Conservation (phyloP, 2,329 filamentous ascomycete species). For the Xylaria sp. region DNA sequence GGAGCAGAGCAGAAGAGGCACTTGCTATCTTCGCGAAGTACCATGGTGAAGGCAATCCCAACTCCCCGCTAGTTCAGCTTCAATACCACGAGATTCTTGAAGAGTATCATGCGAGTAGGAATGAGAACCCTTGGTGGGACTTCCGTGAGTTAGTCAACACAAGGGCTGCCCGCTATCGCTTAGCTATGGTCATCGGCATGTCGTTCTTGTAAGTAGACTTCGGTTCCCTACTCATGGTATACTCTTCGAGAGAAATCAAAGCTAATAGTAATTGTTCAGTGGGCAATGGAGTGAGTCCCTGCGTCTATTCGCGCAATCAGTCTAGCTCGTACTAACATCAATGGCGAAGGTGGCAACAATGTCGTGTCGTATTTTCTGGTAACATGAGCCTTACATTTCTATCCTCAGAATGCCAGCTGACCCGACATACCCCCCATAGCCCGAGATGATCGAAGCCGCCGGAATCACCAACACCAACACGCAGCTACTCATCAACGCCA, state of each 20-base stretch:
- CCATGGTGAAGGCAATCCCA: conserved; percentile 67
- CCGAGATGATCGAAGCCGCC: conserved; percentile 56
- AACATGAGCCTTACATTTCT: not conserved
- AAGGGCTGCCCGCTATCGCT: conserved; percentile 58
- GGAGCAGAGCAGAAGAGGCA: conserved; percentile 61
- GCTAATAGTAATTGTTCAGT: conserved; percentile 25
- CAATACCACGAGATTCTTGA: conserved; percentile 68
- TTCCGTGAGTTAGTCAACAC: conserved; percentile 65
- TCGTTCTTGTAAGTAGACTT: conserved; percentile 56
- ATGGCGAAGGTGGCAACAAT: conserved; percentile 53
- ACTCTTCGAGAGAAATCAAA: not conserved
- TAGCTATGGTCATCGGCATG: conserved; percentile 63
- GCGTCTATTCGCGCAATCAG: not conserved
- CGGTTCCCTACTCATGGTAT: not conserved
- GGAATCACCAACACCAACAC: conserved; percentile 55
- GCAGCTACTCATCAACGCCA: conserved; percentile 56
- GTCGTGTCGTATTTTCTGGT: conserved; percentile 57
- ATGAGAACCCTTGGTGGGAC: conserved; percentile 70
- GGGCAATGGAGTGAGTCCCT: conserved; percentile 55
- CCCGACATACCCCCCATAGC: conserved; percentile 40
- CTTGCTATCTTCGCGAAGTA: conserved; percentile 67
- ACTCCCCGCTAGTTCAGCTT: conserved; percentile 63
- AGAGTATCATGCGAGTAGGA: conserved; percentile 57
- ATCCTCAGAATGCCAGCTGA: not conserved
- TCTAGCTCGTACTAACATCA: not conserved